Percentiles rank a stretch among this genome's conserved stretches.
phyloP scores from a whole-genome alignment of 176 grass and related monocot species.

The Oryza glumipatula region DNA sequence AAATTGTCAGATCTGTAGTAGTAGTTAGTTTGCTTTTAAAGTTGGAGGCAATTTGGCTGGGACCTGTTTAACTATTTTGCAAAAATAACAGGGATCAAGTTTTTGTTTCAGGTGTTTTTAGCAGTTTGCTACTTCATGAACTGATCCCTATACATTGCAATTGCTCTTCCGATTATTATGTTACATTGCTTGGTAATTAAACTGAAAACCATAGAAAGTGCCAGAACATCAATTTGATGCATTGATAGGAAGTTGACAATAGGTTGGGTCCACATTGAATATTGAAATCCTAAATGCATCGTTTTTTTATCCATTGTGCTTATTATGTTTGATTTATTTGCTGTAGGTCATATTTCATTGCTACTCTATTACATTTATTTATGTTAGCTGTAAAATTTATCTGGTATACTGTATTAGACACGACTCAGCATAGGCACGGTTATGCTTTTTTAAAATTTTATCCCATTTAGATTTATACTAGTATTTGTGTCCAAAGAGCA shows the following conservation, averaged over 20 bases:
- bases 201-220: not conserved
- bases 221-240: slow-evolving; percentile 20
- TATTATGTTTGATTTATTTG: slow-evolving; percentile 14
- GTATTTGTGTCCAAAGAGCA: not conserved
- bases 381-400: slow-evolving; percentile 15
- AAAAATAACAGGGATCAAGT: not conserved
- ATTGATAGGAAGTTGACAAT: slow-evolving; percentile 18
- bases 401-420: slow-evolving; percentile 1
- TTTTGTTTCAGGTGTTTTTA: not conserved
- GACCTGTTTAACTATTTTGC: not conserved
- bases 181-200: not conserved
- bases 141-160: not conserved
- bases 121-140: slow-evolving; percentile 11
- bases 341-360: slow-evolving; percentile 8
- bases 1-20: slow-evolving; percentile 19
- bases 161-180: slow-evolving; percentile 6
- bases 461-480: slow-evolving; percentile 7
- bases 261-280: slow-evolving; percentile 16
- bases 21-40: not conserved
- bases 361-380: slow-evolving; percentile 19
- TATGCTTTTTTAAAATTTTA: not conserved
- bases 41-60: not conserved
- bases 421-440: not conserved
- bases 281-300: not conserved
- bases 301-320: not conserved